Conservation (phyloP, 257 asterid genomes). For the Plantago elongata region DNA sequence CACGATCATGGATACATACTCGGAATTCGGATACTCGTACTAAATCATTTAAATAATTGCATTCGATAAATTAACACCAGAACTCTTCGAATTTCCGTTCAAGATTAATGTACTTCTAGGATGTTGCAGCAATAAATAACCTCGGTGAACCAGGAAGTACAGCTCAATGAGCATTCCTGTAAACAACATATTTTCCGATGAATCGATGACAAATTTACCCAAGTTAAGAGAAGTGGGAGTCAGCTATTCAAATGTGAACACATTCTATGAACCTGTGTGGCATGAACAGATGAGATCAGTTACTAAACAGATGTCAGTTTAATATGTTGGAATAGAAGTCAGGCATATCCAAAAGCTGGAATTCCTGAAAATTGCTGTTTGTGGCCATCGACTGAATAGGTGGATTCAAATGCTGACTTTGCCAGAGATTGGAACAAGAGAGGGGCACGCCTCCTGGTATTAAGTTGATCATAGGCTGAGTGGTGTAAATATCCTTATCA, state of each 20-base stretch:
- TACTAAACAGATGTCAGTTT: slow-evolving; percentile 23
- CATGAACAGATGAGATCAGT: neutral
- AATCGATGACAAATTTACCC: neutral
- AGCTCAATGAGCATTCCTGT: too few species aligned
- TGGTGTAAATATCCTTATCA: slow-evolving; percentile 25
- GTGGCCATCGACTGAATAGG: slow-evolving; percentile 28
- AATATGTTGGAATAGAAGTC: slow-evolving; percentile 40
- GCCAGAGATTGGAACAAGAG: slow-evolving; percentile 58
- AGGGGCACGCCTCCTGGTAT: slow-evolving; percentile 49
- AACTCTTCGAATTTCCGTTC: too few species aligned
- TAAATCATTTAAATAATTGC: too few species aligned
- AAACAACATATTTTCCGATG: neutral
- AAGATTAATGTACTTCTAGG: too few species aligned
- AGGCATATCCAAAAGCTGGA: slow-evolving; percentile 41
- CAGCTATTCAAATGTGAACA: neutral
- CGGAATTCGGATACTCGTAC: too few species aligned
- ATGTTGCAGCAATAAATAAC: too few species aligned
- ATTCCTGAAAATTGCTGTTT: slow-evolving; percentile 38
- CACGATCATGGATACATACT: neutral
- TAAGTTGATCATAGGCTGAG: slow-evolving; percentile 36
- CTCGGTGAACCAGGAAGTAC: too few species aligned
- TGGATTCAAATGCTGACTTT: slow-evolving; percentile 32
- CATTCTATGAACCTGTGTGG: neutral
- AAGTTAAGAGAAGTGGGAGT: neutral
- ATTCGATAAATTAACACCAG: too few species aligned